Base-by-base conservation (phyloP, 768 basidiomycete species). In the Leucogyrophana mollusca region DNA sequence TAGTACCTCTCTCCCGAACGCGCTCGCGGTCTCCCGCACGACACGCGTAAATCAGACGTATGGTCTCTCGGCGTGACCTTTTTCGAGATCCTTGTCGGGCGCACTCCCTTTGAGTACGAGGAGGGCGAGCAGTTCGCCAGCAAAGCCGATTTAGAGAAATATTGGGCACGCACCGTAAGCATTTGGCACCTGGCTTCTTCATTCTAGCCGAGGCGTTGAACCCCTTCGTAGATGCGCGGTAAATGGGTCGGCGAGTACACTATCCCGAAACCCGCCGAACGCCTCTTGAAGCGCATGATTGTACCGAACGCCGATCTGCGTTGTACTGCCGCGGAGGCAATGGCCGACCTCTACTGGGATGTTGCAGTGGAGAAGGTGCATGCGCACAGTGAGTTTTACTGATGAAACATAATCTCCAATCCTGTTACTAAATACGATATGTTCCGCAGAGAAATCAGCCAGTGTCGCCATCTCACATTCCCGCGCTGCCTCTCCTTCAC, bases 1-100 rank as follows among this genome's bases (percentile, higher is more conserved):
- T 51, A 94, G 86, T 98, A 97, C 66, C 82, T 97, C 6, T 87
- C 90, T 6, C 94, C 95, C 0, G 90, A 94, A 64, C 83, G 96
- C 4, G 93, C 95, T 2, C 79, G 85, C 27, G 93, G 94, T 7
- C 73, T 86, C 36, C 81, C 82, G 6, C 95, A 99, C 56, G 95
- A 99, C 61, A 97, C 95, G 38, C 85, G 95, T 36, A 89, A 93
- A 66, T 87, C 89, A 1, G 95, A 88, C 52, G 72, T 91, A 36
- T 90, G 87, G 85, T 83, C 87, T n/a, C 80, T 90, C 3, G 87
- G 86, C 38, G 72, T 95, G 21, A 91, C 94, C 0, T 89, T 97
- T 64, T 99, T 96, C 62, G 95, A 99, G 65, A 89, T 99, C 50
- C 78, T 97, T 24, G 72, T 85, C 18, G 94, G 94, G 1, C 78